phyloP scores from a whole-genome alignment of 768 basidiomycete genomes.

The Podaxis sp. region DNA sequence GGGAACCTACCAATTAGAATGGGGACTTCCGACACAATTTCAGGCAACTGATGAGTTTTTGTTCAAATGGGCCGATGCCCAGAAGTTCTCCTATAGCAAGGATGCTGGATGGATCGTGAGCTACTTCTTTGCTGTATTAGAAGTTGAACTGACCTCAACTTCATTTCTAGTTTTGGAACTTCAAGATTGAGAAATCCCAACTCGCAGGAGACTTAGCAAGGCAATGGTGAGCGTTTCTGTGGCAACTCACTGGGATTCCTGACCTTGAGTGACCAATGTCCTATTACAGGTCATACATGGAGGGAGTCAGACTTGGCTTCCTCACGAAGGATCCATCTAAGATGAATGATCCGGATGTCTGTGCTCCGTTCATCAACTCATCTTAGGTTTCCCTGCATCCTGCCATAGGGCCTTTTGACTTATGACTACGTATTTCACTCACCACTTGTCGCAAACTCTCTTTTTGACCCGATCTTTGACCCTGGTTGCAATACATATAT shows the following conservation, averaged over 20 bases:
- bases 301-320: slow-evolving; percentile 54
- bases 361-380: slow-evolving; percentile 41
- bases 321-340: slow-evolving; percentile 59
- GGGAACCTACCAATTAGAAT: slow-evolving; percentile 24
- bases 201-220: slow-evolving; percentile 48
- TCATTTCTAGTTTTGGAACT: slow-evolving; percentile 53
- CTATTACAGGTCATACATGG: slow-evolving; percentile 61
- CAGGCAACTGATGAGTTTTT: slow-evolving; percentile 57
- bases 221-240: slow-evolving; percentile 50
- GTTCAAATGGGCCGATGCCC: slow-evolving; percentile 68
- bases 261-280: background rate
- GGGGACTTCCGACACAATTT: slow-evolving; percentile 61
- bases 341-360: slow-evolving; percentile 57
- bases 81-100: slow-evolving; percentile 60
- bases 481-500: too few relatives aligned
- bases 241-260: background rate
- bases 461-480: too few relatives aligned
- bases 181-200: slow-evolving; percentile 60
- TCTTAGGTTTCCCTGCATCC: background rate
- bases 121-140: slow-evolving; percentile 2
- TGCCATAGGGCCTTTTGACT: background rate
- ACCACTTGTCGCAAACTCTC: background rate
- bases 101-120: slow-evolving; percentile 66
- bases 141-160: background rate
- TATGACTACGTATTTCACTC: background rate